Base-by-base conservation (phyloP, 176 grass and related monocot genomes). In the Cymbopogon citratus region DNA sequence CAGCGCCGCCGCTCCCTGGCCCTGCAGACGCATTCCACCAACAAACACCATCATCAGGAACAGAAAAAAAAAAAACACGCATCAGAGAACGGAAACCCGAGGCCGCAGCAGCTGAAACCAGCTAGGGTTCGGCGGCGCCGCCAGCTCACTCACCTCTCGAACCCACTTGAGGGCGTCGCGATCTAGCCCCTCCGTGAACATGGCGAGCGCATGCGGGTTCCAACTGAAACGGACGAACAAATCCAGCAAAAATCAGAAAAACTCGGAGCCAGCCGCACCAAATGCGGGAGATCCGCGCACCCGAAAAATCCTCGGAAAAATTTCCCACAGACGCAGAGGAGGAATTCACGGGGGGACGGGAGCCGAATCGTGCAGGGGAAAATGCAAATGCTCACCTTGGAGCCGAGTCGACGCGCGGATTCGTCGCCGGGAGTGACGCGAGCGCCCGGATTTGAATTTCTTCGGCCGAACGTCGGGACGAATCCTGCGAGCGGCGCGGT, bases 131-230 rank as follows among this genome's bases (percentile, higher is more conserved):
- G 64, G 18, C 23, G 59, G 31, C 15, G 66, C 43, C 34, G 73
- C 62, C 31, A 73, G 83, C 2, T 60, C 48, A 48, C 87, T 81
- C 35, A 91, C 96, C 91, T 99, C 82, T 6, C 87, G 92, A 87
- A 99, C 92, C 96, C 96, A 99, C 83, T 92, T 88, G 75, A 99
- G 83, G 21, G 91, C 89, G 39, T 90, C 76, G 14, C 87, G 80
- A 85, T 95, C 97, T 75, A 96, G 66, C 18, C 97, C 97, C 80
- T 99, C 97, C 24, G 93, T 93, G 83, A 99, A 99, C 97, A 99
- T 99, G 67, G 87, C 67, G 82, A 82, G 71, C 75, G 69, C 84
- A 84, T 87, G 74, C 87, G 62, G 77, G 26, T 81, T 31, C 34
- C 31, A 40, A 70, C 85, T 83, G 77, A 80, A 87, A 85, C 83